Base-by-base conservation (phyloP, 2,329 filamentous ascomycete genomes). In the Harringtonia aguacate region DNA sequence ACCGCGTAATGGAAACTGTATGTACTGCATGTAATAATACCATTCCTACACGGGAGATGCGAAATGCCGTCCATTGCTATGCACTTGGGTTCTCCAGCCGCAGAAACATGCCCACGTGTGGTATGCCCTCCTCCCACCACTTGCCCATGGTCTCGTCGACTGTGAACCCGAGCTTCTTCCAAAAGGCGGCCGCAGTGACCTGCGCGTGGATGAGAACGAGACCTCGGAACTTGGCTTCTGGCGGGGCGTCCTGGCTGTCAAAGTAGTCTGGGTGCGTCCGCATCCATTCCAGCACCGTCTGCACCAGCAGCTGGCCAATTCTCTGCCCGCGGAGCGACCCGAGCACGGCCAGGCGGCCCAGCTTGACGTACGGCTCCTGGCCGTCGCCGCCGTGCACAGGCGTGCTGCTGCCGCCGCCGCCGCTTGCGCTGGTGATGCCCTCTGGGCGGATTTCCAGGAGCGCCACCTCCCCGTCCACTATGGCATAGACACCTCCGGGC, bases 91-190 rank as follows among this genome's bases (percentile, higher is more conserved):
- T 29, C 28, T 66, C 56, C 24, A 79, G 47, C 29, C 75, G 64
- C 50, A 61, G 55, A 50, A 76, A 94, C 88, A 95, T 94, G 47
- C 85, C 88, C 17, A 94, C 72, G 66, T 95, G 87, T 51, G 75
- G 69, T 44, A 95, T 90, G 4, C 84, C 86, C 56, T 92, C 87
- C 61, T 95, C 88, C 49, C 72, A 69, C 87, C 88, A 95, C 28
- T 60, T 70, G 1, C 86, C 85, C 75, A 90, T 77, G 10, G 63
- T 68, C 55, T 84, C 72, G 61, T 95, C 88, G 10, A 75, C 67
- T 49, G 68, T 63, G 60, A 95, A 95, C 0, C 87, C 88, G 61
- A 81, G 74, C 56, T 69, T 74, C 55, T 66, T 64, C 78, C 88
- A 97, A 52, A 81, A 67, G 24, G 62, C 64, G 50, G 78, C 70